Evolutionary conservation across 345 rosid species (phyloP), one percentile per base, ranked within the genome.

Genomic region (Laguncularia racemosa): DNA sequence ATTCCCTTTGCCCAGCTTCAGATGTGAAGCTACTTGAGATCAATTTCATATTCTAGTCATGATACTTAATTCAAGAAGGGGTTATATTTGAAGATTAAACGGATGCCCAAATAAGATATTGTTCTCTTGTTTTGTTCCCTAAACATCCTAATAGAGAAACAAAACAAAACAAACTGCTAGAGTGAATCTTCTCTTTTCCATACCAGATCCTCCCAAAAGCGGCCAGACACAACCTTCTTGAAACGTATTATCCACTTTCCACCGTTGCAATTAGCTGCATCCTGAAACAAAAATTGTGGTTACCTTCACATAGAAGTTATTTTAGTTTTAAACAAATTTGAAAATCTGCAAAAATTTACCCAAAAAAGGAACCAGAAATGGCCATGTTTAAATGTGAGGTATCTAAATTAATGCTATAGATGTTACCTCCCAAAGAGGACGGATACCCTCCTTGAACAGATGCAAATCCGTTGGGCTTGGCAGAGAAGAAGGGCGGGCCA

Each of bases 171-270:
- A 59, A 38, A 48, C 40, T 33, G 40, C 40, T 33, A 52, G 14
- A 14, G 44, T 20, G 55, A 33, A 26, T 16, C 16, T 44, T 9
- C 14, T 17, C 44, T 21, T 20, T 18, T 48, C 48, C 45, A 52
- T 52, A 90, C 99, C 90, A 90, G 65, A 76, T 90, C 99, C 78
- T 90, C 97, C 97, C 99, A 95, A 67, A 88, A 95, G 70, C 93
- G 97, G 46, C 95, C 91, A 0, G 97, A 88, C 53, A 95, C 97
- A 67, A 77, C 88, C 78, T 90, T 90, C 52, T 88, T 77, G 78
- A 95, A 95, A 48, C 97, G 77, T 61, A 90, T 83, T 73, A 90
- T 95, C 99, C 99, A 95, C 78, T 95, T 90, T 46, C 96, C 99
- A 63, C 99, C 97, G 56, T 71, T 90, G 77, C 86, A 77, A 73